phyloP scores from a whole-genome alignment of 305 asterid species.

The Fraxinus angustifolia region DNA sequence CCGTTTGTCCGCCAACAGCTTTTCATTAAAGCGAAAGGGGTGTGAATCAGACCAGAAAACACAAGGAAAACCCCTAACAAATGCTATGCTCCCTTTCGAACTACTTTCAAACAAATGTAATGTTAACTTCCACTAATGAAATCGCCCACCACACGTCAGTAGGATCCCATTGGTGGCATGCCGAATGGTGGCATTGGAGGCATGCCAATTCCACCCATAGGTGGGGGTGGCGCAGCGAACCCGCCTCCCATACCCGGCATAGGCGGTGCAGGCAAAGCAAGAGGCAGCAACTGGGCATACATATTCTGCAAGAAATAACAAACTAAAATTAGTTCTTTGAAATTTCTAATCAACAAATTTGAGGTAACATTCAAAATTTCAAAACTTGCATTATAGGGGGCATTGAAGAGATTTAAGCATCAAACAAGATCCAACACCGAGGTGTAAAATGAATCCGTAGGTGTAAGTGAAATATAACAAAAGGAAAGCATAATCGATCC shows the following conservation, averaged over 20 bases:
- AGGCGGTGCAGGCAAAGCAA: slow-evolving; percentile 83
- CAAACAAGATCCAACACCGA: neutral
- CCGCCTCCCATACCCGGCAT: slow-evolving; percentile 58
- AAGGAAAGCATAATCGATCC: neutral
- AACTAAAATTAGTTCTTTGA: neutral
- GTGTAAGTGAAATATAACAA: neutral
- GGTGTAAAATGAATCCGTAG: neutral
- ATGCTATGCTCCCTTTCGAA: neutral
- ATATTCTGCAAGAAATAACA: slow-evolving; percentile 57
- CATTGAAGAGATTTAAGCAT: neutral
- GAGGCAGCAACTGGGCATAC: slow-evolving; percentile 83
- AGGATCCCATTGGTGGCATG: slow-evolving; percentile 87
- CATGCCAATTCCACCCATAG: slow-evolving; percentile 84
- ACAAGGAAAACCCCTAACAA: neutral
- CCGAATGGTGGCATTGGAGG: slow-evolving; percentile 85
- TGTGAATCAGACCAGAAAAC: neutral
- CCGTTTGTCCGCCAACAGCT: slow-evolving; percentile 7
- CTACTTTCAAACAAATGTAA: neutral
- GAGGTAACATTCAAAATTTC: neutral
- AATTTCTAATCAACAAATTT: neutral
- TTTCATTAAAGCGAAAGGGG: slow-evolving; percentile 1
- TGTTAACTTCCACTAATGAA: slow-evolving; percentile 1
- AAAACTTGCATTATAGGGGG: neutral
- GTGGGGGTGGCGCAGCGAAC: slow-evolving; percentile 46
- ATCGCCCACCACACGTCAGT: slow-evolving; percentile 31